Conservation (phyloP, 1,284 basidiomycete species). For the Pyrrhoderma lamaoense region DNA sequence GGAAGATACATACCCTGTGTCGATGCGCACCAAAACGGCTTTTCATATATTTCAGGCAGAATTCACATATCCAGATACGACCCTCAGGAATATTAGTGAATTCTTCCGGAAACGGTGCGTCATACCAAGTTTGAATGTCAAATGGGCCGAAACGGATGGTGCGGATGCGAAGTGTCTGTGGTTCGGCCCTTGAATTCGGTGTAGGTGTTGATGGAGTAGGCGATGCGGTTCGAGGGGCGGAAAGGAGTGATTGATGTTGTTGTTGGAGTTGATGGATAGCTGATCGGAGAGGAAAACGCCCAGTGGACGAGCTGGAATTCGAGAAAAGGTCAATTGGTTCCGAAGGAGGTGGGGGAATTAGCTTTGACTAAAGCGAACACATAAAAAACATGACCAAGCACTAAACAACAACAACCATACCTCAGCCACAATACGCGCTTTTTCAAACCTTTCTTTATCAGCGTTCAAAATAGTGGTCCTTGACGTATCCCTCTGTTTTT, state of each 20-base stretch:
- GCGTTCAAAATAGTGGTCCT: conserved; percentile 58
- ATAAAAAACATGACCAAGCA: not conserved
- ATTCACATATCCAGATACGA: conserved; percentile 94
- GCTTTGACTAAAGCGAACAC: conserved; percentile 40
- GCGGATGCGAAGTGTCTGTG: conserved; percentile 58
- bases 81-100: conserved; percentile 93
- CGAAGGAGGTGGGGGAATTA: conserved; percentile 31
- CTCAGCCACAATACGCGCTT: conserved; percentile 65
- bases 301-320: conserved; percentile 43
- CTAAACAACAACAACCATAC: conserved; percentile 30
- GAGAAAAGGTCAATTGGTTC: conserved; percentile 36
- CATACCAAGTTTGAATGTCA: conserved; percentile 98
- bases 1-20: conserved; percentile 65
- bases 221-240: conserved; percentile 18
- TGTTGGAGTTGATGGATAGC: conserved; percentile 29
- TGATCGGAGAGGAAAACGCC: conserved; percentile 53
- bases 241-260: conserved; percentile 22
- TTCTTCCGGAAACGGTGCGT: conserved; percentile 98
- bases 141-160: conserved; percentile 90
- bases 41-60: conserved; percentile 98
- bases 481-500: conserved; percentile 67
- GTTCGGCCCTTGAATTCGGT: conserved; percentile 29
- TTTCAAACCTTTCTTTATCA: conserved; percentile 77
- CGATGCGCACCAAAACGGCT: conserved; percentile 82
- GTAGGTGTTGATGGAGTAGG: conserved; percentile 33